Conservation (phyloP, 805 yeast genomes). For the Barnettozyma vustinii region DNA sequence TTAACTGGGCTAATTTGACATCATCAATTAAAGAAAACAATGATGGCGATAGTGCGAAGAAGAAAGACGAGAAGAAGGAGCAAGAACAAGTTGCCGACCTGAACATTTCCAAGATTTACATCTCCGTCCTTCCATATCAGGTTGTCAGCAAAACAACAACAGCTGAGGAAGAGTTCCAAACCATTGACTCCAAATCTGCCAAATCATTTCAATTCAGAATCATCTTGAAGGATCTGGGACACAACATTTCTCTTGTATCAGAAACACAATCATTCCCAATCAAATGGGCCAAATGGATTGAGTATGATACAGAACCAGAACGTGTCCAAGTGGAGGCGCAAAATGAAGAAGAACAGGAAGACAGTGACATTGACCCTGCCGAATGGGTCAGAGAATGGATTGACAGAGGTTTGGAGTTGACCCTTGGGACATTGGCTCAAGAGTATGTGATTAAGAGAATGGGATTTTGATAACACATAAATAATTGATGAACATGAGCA, state of each 20-base stretch:
- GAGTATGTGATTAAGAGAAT: slow-evolving; percentile 86
- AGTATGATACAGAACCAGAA: slow-evolving; percentile 18
- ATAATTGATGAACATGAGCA: not conserved
- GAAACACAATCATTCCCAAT: slow-evolving; percentile 88
- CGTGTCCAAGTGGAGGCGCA: slow-evolving; percentile 11
- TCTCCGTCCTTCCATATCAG: slow-evolving; percentile 61
- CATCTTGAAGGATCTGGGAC: slow-evolving; percentile 71
- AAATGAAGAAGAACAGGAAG: slow-evolving; percentile 19
- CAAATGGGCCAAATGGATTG: slow-evolving; percentile 94
- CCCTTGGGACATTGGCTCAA: slow-evolving; percentile 86
- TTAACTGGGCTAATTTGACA: slow-evolving; percentile 83
- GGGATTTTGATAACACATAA: slow-evolving; percentile 30
- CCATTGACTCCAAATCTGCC: slow-evolving; percentile 34
- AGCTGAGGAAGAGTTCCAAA: slow-evolving; percentile 21
- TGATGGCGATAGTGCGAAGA: slow-evolving; percentile 17
- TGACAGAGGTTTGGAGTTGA: slow-evolving; percentile 67
- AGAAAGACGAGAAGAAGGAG: slow-evolving; percentile 19
- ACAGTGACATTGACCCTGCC: slow-evolving; percentile 65
- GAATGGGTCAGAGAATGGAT: slow-evolving; percentile 82
- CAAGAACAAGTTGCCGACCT: slow-evolving; percentile 4
- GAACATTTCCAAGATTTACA: slow-evolving; percentile 53
- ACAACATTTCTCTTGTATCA: slow-evolving; percentile 65
- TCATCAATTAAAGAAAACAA: slow-evolving; percentile 47
- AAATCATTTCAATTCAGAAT: slow-evolving; percentile 71
- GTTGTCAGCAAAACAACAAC: slow-evolving; percentile 24